Conservation (phyloP, 257 asterid species). For the Solanum etuberosum region DNA sequence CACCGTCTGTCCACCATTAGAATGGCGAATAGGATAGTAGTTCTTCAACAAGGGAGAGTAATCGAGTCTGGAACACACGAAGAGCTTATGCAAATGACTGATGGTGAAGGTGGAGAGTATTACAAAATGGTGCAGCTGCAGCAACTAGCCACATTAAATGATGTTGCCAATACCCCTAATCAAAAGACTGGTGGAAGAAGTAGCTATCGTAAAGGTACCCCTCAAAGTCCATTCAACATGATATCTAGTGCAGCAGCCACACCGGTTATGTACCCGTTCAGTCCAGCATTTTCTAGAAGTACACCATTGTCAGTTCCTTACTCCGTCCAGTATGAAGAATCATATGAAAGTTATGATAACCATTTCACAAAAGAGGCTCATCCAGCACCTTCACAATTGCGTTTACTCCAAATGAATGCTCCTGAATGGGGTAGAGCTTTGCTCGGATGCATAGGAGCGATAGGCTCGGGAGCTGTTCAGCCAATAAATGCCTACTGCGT, state of each 20-base stretch:
- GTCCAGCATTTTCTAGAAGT: slow-evolving; percentile 67
- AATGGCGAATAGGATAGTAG: slow-evolving; percentile 35
- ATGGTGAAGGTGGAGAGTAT: slow-evolving; percentile 44
- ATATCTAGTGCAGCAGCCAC: slow-evolving; percentile 52
- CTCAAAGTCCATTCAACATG: slow-evolving; percentile 50
- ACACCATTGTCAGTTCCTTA: slow-evolving; percentile 44
- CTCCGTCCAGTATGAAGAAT: slow-evolving; percentile 48
- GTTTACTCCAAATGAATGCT: slow-evolving; percentile 51
- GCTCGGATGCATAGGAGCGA: slow-evolving; percentile 65
- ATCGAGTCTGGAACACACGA: slow-evolving; percentile 60
- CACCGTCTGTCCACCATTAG: slow-evolving; percentile 75
- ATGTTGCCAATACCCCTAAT: neutral
- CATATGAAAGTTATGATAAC: slow-evolving; percentile 43
- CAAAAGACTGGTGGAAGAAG: slow-evolving; percentile 21
- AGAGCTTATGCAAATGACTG: slow-evolving; percentile 46
- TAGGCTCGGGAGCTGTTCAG: slow-evolving; percentile 61
- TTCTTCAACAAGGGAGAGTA: slow-evolving; percentile 49
- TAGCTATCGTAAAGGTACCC: slow-evolving; percentile 18
- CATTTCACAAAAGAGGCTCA: slow-evolving; percentile 5
- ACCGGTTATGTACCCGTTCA: slow-evolving; percentile 47
- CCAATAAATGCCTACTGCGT: slow-evolving; percentile 58
- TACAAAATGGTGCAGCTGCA: slow-evolving; percentile 56
- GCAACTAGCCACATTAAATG: slow-evolving; percentile 21
- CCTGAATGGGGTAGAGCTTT: slow-evolving; percentile 54
- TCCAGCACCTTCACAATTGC: slow-evolving; percentile 55